Percentiles rank a stretch among this genome's conserved stretches.
These are phyloP conservation scores for Peniophora sp. DNA, from an alignment of 1,284 basidiomycete species.

Conservation along the genomic window DNA sequence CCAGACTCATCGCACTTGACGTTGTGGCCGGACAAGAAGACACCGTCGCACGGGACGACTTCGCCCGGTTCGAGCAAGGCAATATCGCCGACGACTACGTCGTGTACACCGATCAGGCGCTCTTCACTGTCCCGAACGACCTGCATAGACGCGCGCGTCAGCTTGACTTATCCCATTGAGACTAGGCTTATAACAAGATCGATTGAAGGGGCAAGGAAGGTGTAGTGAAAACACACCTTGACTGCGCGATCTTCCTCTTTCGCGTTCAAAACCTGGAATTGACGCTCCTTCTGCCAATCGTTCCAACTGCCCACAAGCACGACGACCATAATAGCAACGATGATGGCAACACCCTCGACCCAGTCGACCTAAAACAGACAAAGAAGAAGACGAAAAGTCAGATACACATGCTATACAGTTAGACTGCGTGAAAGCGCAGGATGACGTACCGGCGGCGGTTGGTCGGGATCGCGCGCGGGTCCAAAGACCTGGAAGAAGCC, in stretches of 20 bases:
- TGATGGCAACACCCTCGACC: constrained; percentile 98
- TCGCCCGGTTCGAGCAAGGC: constrained; percentile 93
- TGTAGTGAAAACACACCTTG: constrained; percentile 33
- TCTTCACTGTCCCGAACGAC: constrained; percentile 83
- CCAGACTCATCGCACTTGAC: constrained; percentile 96
- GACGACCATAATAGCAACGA: constrained; percentile 83
- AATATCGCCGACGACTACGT: constrained; percentile 94
- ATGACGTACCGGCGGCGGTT: constrained; percentile 49
- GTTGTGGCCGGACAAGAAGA: constrained; percentile 90
- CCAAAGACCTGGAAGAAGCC: constrained; percentile 94
- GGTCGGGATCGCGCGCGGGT: constrained; percentile 44
- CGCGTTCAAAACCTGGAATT: constrained; percentile 89
- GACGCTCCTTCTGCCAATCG: constrained; percentile 96
- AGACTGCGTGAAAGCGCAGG: too few species aligned
- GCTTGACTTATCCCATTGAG: too few species aligned
- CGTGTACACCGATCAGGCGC: constrained; percentile 76
- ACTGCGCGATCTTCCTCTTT: constrained; percentile 94
- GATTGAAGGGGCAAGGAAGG: too few species aligned
- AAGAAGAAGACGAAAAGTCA: too few species aligned
- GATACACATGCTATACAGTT: too few species aligned
- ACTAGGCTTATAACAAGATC: too few species aligned
- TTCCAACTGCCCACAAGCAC: constrained; percentile 85
- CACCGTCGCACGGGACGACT: constrained; percentile 90
- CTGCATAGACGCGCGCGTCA: too few species aligned
- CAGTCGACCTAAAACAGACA: constrained; percentile 48